A percentile compares a stretch with the other conserved stretches of the same genome.
These are phyloP conservation scores for Mycosphaerella arachidis DNA, from an alignment of 2,329 filamentous ascomycete species.

Conservation along the genomic window DNA sequence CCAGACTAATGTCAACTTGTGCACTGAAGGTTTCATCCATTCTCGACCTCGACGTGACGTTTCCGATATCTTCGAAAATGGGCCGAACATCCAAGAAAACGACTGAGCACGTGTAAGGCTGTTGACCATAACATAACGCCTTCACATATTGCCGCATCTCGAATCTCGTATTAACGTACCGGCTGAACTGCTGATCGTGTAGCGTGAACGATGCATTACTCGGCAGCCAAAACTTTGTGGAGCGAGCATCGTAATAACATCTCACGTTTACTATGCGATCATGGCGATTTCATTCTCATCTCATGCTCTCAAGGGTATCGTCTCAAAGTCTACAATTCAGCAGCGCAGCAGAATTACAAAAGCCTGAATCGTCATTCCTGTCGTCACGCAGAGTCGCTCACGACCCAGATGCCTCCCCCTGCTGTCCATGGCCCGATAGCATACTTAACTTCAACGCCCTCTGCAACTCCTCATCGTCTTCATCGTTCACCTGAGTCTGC, in stretches of 20 bases:
- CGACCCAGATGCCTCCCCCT: conserved; percentile 16
- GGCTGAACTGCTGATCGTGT: too few species aligned
- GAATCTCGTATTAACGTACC: too few species aligned
- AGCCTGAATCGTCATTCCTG: not conserved
- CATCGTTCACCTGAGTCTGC: conserved; percentile 6
- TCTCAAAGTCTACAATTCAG: not conserved
- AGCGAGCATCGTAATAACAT: too few species aligned
- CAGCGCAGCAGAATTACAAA: not conserved
- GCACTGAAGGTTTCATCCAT: not conserved
- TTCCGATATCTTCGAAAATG: too few species aligned
- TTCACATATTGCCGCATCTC: too few species aligned
- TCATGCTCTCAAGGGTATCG: conserved; percentile 4
- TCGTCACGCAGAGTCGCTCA: not conserved
- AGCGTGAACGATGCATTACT: too few species aligned
- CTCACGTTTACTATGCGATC: too few species aligned
- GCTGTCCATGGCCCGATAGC: conserved; percentile 28
- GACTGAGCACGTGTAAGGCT: too few species aligned
- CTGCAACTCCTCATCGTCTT: conserved; percentile 49
- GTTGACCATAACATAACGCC: too few species aligned
- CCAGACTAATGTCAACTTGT: not conserved
- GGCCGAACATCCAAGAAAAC: too few species aligned
- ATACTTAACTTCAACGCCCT: conserved; percentile 55
- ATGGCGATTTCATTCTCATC: not conserved
- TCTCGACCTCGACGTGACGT: not conserved
- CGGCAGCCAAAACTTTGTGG: too few species aligned